Percentiles rank a stretch among this genome's conserved stretches.
Evolutionary conservation across 2,329 filamentous ascomycete genomes (phyloP).

Genomic region (Tolypocladium pustulatum): DNA sequence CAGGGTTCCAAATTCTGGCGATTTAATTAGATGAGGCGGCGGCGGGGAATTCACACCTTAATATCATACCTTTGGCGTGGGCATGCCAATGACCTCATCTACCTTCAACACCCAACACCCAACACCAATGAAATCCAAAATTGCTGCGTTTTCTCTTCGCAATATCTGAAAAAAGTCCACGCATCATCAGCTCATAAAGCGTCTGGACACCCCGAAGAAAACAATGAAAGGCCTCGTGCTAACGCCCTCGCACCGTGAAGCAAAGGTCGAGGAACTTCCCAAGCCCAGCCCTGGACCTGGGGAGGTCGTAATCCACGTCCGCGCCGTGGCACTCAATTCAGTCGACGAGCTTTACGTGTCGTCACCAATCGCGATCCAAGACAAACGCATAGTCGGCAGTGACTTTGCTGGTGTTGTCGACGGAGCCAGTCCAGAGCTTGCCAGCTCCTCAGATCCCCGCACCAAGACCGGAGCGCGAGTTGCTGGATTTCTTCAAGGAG

Average conservation of each 20-base stretch:
- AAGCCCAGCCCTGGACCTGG: constrained; percentile 4
- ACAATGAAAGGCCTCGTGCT: constrained; percentile 16
- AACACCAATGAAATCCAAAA: background rate
- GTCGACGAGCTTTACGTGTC: constrained; percentile 21
- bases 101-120: background rate
- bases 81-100: background rate
- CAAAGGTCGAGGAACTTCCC: constrained; percentile 8
- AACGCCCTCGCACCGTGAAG: background rate
- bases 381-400: constrained; percentile 23
- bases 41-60: no score
- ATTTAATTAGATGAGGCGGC: no score
- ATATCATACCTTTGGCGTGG: background rate
- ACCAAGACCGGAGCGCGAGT: constrained; percentile 19
- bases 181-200: background rate
- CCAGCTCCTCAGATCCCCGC: constrained; percentile 5
- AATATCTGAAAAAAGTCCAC: background rate
- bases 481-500: constrained; percentile 30
- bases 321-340: constrained; percentile 15
- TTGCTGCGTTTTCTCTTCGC: background rate
- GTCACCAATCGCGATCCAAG: constrained; percentile 19
- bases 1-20: no score
- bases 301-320: constrained; percentile 13
- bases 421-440: constrained; percentile 6
- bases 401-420: constrained; percentile 28
- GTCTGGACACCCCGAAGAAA: no score